Conservation (phyloP, 345 rosid species). For the Boechera divaricarpa region DNA sequence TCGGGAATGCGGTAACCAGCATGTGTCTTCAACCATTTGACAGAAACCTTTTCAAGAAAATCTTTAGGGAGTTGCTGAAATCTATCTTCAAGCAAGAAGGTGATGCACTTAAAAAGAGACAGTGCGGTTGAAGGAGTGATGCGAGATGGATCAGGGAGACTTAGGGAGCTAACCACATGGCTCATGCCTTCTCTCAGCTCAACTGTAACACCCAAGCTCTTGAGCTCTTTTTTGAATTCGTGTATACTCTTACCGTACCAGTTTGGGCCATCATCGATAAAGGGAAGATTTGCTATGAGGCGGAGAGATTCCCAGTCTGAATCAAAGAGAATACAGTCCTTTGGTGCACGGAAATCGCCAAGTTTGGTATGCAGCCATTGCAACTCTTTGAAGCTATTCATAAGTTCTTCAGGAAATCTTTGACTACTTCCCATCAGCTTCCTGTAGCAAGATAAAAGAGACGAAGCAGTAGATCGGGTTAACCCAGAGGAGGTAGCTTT, state of each 20-base stretch:
- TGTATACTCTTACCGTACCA: conserved; percentile 58
- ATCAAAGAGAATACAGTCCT: conserved; percentile 62
- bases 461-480: conserved; percentile 42
- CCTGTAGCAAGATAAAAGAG: conserved; percentile 58
- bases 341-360: conserved; percentile 61
- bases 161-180: conserved; percentile 52
- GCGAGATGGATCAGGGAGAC: conserved; percentile 46
- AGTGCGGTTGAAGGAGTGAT: conserved; percentile 46
- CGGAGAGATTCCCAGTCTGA: conserved; percentile 62
- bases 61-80: conserved; percentile 40
- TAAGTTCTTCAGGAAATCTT: conserved; percentile 47
- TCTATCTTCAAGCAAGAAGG: conserved; percentile 38
- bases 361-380: conserved; percentile 68
- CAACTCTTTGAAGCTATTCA: conserved; percentile 44
- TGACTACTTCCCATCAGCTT: conserved; percentile 28
- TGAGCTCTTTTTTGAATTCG: conserved; percentile 55
- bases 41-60: conserved; percentile 47
- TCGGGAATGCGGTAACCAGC: conserved; percentile 60
- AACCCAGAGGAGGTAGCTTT: conserved; percentile 46
- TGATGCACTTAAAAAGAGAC: conserved; percentile 58
- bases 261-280: conserved; percentile 56
- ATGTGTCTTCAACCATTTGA: conserved; percentile 63
- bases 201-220: conserved; percentile 51
- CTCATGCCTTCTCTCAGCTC: conserved; percentile 55
- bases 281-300: conserved; percentile 60